Evolutionary conservation across 306 rosid genomes (phyloP), one percentile per base, ranked within the genome.

Genomic region (cucumber (Cucumis sativus)): DNA sequence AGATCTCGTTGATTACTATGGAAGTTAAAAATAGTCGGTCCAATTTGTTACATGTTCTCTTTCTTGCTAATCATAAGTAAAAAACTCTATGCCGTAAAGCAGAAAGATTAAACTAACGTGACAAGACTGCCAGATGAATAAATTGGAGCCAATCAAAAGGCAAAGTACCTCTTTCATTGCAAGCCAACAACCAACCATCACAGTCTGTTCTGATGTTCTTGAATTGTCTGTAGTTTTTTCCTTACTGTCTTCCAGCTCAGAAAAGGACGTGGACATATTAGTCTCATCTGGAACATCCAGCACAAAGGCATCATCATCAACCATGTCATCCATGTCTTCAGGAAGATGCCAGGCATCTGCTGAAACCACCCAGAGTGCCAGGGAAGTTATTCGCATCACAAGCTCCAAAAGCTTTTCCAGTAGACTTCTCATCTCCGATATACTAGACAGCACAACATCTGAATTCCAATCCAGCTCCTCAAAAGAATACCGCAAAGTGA

Each of bases 141-240:
- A 78, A 56, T 28, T 37, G 45, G 79, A 37, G 56, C 9, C 43
- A 8, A 78, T 11, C 30, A 74, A 57, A 47, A 78, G 62, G 74
- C 61, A 49, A 83, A 79, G 74, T 84, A 95, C 99, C 97, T 95
- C 99, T 86, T 95, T 95, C 99, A 95, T 92, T 40, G 99, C 99
- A 63, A 95, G 93, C 99, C 99, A 95, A 84, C 97, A 95, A 77
- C 99, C 97, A 89, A 90, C 99, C 99, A 95, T 95, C 75, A 95
- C 97, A 82, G 82, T 82, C 84, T 95, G 99, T 55, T 90, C 98
- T 13, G 95, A 90, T 64, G 91, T 77, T 81, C 91, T 85, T 55
- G 65, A 88, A 83, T 82, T 87, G 75, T 56, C 81, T 52, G 80
- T 60, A 77, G 74, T 77, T 74, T 87, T 87, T 74, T 89, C 82